These are phyloP conservation scores for Cucurbita ficifolia DNA, from an alignment of 306 rosid species.

Conservation along the genomic window DNA sequence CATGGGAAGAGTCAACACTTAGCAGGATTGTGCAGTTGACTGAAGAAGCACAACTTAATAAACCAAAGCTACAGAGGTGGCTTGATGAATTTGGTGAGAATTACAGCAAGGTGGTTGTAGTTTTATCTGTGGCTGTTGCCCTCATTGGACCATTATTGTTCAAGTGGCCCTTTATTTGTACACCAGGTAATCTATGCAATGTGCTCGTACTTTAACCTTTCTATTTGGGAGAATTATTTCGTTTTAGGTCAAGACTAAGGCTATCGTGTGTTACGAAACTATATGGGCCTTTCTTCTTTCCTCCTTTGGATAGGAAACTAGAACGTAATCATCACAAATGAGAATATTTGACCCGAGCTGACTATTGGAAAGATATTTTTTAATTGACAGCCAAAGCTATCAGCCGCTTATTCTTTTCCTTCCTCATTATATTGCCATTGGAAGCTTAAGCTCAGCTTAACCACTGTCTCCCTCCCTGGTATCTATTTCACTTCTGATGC, in stretches of 20 bases:
- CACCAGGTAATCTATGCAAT: constrained; percentile 46
- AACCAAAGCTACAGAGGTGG: constrained; percentile 97
- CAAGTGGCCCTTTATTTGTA: constrained; percentile 86
- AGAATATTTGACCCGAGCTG: not conserved
- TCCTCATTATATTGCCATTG: not conserved
- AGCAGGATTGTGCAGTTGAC: constrained; percentile 89
- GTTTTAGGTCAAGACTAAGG: not conserved
- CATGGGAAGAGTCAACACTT: constrained; percentile 89
- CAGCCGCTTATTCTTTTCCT: not conserved
- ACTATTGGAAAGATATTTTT: not conserved
- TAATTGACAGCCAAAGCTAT: not conserved
- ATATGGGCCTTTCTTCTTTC: not conserved
- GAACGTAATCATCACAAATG: not conserved
- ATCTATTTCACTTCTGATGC: constrained; percentile 15
- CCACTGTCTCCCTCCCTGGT: not conserved
- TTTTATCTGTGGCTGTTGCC: constrained; percentile 71
- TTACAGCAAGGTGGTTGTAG: constrained; percentile 87
- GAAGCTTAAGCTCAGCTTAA: not conserved
- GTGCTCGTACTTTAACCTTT: not conserved
- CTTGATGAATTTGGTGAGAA: constrained; percentile 90
- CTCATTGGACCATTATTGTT: constrained; percentile 75
- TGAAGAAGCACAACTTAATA: constrained; percentile 85
- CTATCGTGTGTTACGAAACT: not conserved
- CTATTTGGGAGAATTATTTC: not conserved
- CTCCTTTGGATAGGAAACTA: not conserved